Conservation (phyloP, 108 stramenopile genomes). For the Fragilaria crotonensis region DNA sequence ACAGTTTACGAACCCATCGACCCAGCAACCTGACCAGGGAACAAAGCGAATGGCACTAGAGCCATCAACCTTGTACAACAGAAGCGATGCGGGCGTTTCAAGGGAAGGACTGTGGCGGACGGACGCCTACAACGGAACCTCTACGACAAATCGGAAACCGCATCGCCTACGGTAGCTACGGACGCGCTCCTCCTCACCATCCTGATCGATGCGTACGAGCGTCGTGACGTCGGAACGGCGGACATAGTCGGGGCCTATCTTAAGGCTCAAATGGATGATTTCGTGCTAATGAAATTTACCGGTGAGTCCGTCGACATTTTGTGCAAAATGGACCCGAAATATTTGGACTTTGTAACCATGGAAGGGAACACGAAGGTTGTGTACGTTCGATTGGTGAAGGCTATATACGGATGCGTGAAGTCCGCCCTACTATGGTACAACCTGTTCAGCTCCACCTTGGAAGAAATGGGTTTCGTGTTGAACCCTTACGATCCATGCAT, state of each 20-base stretch:
- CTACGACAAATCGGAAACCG: too few relatives aligned
- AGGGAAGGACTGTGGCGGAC: too few relatives aligned
- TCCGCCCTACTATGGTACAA: slow-evolving; percentile 19
- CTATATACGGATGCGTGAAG: slow-evolving; percentile 25
- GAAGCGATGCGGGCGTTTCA: too few relatives aligned
- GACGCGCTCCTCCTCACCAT: slow-evolving; percentile 13
- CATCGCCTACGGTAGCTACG: slow-evolving; percentile 11
- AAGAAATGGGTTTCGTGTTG: slow-evolving; percentile 1
- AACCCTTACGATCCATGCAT: slow-evolving; percentile 25
- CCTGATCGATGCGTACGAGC: too few relatives aligned
- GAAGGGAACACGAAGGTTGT: slow-evolving; percentile 4
- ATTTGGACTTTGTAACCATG: slow-evolving; percentile 1
- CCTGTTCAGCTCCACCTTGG: slow-evolving; percentile 3
- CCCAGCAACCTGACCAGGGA: too few relatives aligned
- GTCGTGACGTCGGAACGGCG: too few relatives aligned
- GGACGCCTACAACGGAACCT: slow-evolving; percentile 1
- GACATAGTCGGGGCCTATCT: too few relatives aligned
- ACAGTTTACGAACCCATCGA: too few relatives aligned
- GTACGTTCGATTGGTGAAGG: slow-evolving; percentile 14
- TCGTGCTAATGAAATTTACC: slow-evolving; percentile 3
- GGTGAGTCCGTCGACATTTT: slow-evolving; percentile 11
- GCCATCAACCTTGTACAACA: too few relatives aligned
- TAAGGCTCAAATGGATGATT: slow-evolving; percentile 4
- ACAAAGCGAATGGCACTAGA: too few relatives aligned
- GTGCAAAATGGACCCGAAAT: slow-evolving; percentile 7